phyloP scores from a whole-genome alignment of 2,329 filamentous ascomycete species.

The Sclerotiophoma versabilis region DNA sequence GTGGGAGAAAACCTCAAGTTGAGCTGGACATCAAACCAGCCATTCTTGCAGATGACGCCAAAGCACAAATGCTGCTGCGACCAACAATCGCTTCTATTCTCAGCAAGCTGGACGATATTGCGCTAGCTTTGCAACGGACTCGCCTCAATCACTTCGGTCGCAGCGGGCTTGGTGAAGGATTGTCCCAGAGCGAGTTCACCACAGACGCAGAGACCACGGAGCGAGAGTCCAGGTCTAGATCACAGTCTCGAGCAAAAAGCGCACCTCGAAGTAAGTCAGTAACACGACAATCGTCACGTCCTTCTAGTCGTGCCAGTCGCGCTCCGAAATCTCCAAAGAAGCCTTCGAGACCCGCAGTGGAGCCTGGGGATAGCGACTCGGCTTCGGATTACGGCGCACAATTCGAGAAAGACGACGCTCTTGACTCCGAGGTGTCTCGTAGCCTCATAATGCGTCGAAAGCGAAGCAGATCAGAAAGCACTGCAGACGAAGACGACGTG shows the following conservation, averaged over 20 bases:
- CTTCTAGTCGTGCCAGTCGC: conserved; percentile 2
- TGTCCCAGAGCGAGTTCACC: conserved; percentile 37
- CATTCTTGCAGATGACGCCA: conserved; percentile 74
- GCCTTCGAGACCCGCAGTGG: conserved; percentile 21
- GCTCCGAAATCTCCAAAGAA: conserved; percentile 5
- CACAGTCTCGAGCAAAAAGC: conserved; percentile 24
- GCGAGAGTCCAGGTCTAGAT: conserved; percentile 21
- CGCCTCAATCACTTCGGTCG: conserved; percentile 59
- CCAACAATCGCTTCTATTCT: conserved; percentile 76
- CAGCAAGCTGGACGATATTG: conserved; percentile 70
- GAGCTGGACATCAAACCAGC: conserved; percentile 52
- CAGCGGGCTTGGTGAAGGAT: conserved; percentile 35
- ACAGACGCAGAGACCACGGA: conserved; percentile 35
- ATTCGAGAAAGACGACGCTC: conserved; percentile 12
- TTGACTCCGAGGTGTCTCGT: conserved; percentile 3
- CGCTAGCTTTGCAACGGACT: conserved; percentile 73
- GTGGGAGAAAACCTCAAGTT: conserved; percentile 20
- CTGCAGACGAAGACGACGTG: conserved; percentile 11
- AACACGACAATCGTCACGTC: conserved; percentile 21
- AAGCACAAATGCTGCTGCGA: conserved; percentile 68
- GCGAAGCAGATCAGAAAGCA: conserved; percentile 24
- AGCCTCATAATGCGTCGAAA: conserved; percentile 8
- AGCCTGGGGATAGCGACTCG: conserved; percentile 50
- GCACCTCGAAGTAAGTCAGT: conserved; percentile 15
- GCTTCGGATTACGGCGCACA: conserved; percentile 47